These are phyloP conservation scores for Begonia peltatifolia DNA, from an alignment of 306 rosid species.

Conservation along the genomic window DNA sequence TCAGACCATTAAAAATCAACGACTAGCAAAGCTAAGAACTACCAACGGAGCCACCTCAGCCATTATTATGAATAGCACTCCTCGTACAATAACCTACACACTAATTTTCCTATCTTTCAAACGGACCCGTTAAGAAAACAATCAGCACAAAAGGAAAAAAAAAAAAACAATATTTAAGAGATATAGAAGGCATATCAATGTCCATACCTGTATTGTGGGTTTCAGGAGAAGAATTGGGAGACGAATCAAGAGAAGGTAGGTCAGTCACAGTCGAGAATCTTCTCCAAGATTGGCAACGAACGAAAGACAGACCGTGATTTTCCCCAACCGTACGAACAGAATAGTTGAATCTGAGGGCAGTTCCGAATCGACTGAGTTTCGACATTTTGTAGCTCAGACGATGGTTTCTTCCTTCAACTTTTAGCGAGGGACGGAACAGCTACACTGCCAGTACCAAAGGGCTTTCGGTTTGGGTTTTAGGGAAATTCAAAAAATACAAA, in stretches of 20 bases:
- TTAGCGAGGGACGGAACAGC: no score
- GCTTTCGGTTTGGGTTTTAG: no score
- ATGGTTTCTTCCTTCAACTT: no score
- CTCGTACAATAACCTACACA: no score
- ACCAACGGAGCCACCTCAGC: no score
- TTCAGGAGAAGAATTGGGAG: conserved; percentile 12
- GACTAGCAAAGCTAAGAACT: no score
- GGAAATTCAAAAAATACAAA: no score
- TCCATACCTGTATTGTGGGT: conserved; percentile 23
- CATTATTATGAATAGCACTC: no score
- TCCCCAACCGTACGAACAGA: conserved; percentile 9
- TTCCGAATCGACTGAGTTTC: conserved; percentile 34
- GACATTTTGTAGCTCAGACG: conserved; percentile 15
- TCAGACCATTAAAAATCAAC: no score
- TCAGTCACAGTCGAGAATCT: conserved; percentile 46
- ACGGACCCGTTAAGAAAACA: background rate
- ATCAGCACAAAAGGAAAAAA: background rate
- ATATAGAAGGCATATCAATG: background rate
- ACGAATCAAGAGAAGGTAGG: conserved; percentile 24
- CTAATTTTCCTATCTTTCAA: no score
- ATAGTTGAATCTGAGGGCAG: conserved; percentile 29
- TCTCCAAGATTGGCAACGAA: conserved; percentile 15
- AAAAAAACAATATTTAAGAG: background rate
- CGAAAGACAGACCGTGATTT: conserved; percentile 14
- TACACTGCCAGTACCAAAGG: no score